Base-by-base conservation (phyloP, 108 stramenopile species). In the Nannochloropsis salina region DNA sequence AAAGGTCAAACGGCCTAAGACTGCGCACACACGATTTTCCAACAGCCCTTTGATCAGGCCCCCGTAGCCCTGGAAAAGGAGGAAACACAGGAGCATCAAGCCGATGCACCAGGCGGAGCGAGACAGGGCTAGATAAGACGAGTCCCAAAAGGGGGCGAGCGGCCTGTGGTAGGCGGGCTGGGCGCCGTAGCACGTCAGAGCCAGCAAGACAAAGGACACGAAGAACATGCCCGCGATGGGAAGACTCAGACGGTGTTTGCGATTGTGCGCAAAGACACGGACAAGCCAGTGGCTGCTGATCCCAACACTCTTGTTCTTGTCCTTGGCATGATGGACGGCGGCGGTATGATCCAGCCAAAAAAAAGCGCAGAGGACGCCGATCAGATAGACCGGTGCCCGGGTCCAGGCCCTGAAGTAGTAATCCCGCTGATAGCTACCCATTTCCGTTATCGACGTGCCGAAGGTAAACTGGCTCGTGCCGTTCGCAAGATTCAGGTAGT, bases 281-380 rank as follows among this genome's bases (percentile, higher is more conserved):
- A n/a, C n/a, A 8, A 74, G n/a, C 61, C 61, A 74, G n/a, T 74
- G 15, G 31, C 31, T 31, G 31, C 31, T 31, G 31, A 31, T 31
- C 6, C 61, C 61, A 15, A 15, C 20, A n/a, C 61, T 74, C 2
- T n/a, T 15, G 1, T 74, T 74, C 61, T 15, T n/a, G 20, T 6
- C 61, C 1, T 31, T 31, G 3, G n/a, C 61, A 74, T 74, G 20
- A 74, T 15, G 20, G n/a, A 74, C 61, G n/a, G 61, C 61, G 3
- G 61, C 61, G 20, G 61, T 74, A 74, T 74, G 61, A 74, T 74
- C 61, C 61, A 74, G n/a, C 61, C 61, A 74, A n/a, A 74, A 74
- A 0, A 74, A 74, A n/a, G 61, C 61, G n/a, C 61, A 74, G 20
- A 74, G 8, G 20, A 74, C 61, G 20, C 61, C 61, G n/a, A 74